Conservation (phyloP, 2,329 filamentous ascomycete species). For the Xylariaceae sp. region DNA sequence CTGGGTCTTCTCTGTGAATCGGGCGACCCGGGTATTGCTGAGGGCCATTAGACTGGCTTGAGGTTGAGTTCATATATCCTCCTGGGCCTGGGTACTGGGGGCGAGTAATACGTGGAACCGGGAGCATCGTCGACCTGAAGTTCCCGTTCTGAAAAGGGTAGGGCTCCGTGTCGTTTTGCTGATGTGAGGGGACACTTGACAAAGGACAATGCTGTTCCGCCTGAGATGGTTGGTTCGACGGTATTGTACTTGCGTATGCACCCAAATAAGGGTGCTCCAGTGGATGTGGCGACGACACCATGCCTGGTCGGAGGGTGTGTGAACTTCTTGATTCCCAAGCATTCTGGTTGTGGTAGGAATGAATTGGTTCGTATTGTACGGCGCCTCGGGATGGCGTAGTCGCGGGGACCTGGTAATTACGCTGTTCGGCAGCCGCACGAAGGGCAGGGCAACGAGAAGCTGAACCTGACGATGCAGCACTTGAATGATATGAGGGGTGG, state of each 20-base stretch:
- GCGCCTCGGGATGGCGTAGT: slow-evolving; percentile 16
- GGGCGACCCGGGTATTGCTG: slow-evolving; percentile 7
- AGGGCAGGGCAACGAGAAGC: slow-evolving; percentile 29
- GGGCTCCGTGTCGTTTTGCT: background rate
- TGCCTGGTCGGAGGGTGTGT: slow-evolving; percentile 13
- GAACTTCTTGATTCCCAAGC: slow-evolving; percentile 12
- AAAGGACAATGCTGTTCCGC: slow-evolving; percentile 5
- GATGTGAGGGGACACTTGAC: background rate
- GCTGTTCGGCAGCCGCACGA: slow-evolving; percentile 25
- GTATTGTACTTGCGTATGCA: background rate
- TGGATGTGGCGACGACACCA: slow-evolving; percentile 1
- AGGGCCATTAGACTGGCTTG: slow-evolving; percentile 2
- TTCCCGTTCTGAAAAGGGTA: slow-evolving; percentile 3
- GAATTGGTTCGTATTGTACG: slow-evolving; percentile 25
- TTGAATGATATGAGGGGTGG: slow-evolving; percentile 12
- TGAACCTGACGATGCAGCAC: slow-evolving; percentile 14
- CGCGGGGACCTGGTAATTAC: slow-evolving; percentile 21
- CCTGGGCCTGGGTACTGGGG: background rate
- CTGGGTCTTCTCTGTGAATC: background rate
- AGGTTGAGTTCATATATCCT: background rate
- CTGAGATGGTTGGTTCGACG: slow-evolving; percentile 4
- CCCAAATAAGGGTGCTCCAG: slow-evolving; percentile 1
- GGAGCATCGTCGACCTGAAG: slow-evolving; percentile 13
- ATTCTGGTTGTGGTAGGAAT: slow-evolving; percentile 11
- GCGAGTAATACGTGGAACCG: slow-evolving; percentile 7